Conservation (phyloP, 257 asterid species). For the Oldenlandia corymbosa region DNA sequence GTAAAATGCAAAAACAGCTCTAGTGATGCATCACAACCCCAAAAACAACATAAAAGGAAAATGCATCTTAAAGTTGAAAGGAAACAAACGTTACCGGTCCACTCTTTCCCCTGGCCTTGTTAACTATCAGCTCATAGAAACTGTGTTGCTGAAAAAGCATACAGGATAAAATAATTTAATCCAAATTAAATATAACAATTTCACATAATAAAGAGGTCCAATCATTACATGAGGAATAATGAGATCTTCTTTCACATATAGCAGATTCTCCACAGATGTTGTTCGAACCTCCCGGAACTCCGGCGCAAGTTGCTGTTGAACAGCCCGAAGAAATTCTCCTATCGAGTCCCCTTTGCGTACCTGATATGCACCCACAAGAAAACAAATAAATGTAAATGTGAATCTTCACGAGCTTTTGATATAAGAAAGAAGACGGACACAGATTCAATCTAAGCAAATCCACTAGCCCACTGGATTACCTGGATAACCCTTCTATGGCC, state of each 20-base stretch:
- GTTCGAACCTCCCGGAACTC: slow-evolving; percentile 96
- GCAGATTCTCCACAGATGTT: slow-evolving; percentile 89
- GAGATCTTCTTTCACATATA: slow-evolving; percentile 98
- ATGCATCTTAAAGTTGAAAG: slow-evolving; percentile 1
- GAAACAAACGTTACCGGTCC: slow-evolving; percentile 80
- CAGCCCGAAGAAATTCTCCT: slow-evolving; percentile 92
- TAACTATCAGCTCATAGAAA: slow-evolving; percentile 91
- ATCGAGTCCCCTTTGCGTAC: slow-evolving; percentile 88
- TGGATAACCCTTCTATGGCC: slow-evolving; percentile 91
- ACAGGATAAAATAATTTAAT: neutral
- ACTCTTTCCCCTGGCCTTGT: slow-evolving; percentile 99
- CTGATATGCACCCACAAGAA: slow-evolving; percentile 29
- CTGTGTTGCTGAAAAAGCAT: slow-evolving; percentile 79
- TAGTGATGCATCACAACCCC: no score
- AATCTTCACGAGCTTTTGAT: no score
- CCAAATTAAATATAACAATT: neutral
- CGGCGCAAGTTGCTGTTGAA: slow-evolving; percentile 99
- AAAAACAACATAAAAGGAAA: neutral
- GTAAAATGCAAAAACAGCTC: neutral
- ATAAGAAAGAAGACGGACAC: neutral
- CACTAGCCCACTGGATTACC: slow-evolving; percentile 28
- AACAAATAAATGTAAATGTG: neutral
- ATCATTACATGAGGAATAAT: slow-evolving; percentile 93
- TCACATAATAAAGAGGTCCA: neutral
- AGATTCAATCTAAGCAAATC: neutral